A percentile compares a stretch with the other conserved stretches of the same genome.
Evolutionary conservation across 257 asterid genomes (phyloP).

Genomic region (Fraxinus excelsior): DNA sequence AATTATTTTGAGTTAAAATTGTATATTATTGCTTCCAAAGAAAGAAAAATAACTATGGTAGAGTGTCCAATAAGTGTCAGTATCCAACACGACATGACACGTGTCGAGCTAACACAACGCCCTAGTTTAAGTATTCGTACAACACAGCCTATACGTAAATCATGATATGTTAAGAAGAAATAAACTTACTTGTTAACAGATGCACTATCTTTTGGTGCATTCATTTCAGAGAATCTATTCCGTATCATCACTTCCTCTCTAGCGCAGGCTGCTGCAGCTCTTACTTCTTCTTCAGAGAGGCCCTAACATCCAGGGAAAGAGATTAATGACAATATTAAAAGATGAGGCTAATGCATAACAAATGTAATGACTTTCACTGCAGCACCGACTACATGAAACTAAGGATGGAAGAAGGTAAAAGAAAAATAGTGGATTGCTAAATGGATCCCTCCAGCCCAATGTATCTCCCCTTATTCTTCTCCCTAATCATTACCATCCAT

Average conservation of each 20-base stretch:
- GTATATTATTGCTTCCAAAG: not conserved
- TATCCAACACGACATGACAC: not conserved
- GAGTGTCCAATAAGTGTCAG: not conserved
- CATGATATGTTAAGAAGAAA: slow-evolving; percentile 19
- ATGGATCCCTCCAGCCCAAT: slow-evolving; percentile 12
- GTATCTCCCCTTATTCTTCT: not conserved
- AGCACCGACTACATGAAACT: not conserved
- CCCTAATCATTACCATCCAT: slow-evolving; percentile 5
- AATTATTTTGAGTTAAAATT: too few relatives aligned
- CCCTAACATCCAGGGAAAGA: slow-evolving; percentile 55
- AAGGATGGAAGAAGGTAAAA: slow-evolving; percentile 1
- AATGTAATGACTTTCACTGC: slow-evolving; percentile 8
- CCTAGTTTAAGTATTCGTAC: not conserved
- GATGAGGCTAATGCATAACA: slow-evolving; percentile 15
- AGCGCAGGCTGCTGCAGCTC: slow-evolving; percentile 97
- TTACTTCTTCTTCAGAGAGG: slow-evolving; percentile 97
- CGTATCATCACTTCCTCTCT: slow-evolving; percentile 98
- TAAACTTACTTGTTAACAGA: slow-evolving; percentile 82
- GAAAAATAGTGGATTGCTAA: not conserved
- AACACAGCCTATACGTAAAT: not conserved
- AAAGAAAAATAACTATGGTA: not conserved
- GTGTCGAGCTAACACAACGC: not conserved
- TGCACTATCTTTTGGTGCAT: slow-evolving; percentile 86
- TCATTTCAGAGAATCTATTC: slow-evolving; percentile 97
- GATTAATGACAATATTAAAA: slow-evolving; percentile 25